A percentile compares a stretch with the other conserved stretches of the same genome.
Conservation (phyloP, 805 yeast species). For the Candida boidinii region DNA sequence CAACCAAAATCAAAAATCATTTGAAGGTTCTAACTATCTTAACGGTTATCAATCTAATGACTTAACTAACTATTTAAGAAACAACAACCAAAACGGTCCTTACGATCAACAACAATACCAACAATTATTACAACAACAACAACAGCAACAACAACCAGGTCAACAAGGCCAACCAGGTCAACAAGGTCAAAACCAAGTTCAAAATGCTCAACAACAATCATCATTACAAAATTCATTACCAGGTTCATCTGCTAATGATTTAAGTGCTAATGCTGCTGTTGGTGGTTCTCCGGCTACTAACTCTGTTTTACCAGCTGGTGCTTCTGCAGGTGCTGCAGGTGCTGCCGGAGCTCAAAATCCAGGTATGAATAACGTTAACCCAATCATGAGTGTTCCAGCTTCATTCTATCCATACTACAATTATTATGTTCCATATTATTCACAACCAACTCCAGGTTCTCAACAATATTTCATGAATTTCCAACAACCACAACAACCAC, state of each 20-base stretch:
- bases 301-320: slow-evolving; percentile 8
- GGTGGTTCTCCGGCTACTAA: slow-evolving; percentile 10
- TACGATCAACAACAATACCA: slow-evolving; percentile 17
- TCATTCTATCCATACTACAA: slow-evolving; percentile 23
- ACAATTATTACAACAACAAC: slow-evolving; percentile 4
- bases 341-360: slow-evolving; percentile 12
- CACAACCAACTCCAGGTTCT: slow-evolving; percentile 20
- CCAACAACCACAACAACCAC: slow-evolving; percentile 18
- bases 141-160: no score
- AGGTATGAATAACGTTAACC: slow-evolving; percentile 15
- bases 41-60: slow-evolving; percentile 6
- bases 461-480: slow-evolving; percentile 20
- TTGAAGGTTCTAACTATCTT: slow-evolving; percentile 13
- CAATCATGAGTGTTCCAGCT: slow-evolving; percentile 23
- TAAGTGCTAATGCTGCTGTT: neutral
- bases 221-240: slow-evolving; percentile 9
- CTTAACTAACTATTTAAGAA: slow-evolving; percentile 11
- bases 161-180: slow-evolving; percentile 10
- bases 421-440: slow-evolving; percentile 22
- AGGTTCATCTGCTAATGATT: slow-evolving; percentile 7
- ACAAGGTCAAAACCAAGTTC: no score
- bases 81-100: slow-evolving; percentile 12
- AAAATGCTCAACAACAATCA: slow-evolving; percentile 11
- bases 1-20: slow-evolving; percentile 12
- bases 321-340: slow-evolving; percentile 8